Base-by-base conservation (phyloP, 139 green algal genomes). In the Bryopsis sp. region DNA sequence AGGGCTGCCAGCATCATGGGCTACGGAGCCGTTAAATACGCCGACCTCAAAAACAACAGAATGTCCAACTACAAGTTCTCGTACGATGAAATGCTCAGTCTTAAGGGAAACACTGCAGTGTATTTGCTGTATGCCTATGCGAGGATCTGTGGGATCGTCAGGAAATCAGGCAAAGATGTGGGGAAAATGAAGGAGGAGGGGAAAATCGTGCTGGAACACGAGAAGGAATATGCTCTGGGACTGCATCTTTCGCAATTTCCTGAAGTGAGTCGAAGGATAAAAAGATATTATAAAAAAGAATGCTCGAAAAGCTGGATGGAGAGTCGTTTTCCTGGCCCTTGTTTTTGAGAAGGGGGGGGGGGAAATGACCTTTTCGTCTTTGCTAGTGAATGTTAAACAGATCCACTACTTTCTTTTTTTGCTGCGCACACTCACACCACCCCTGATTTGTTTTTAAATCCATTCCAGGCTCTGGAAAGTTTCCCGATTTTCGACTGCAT, bases 111-210 rank as follows among this genome's bases (percentile, higher is more conserved):
- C 84, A 99, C 94, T 2, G 94, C 94, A 0, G 92, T 99, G 33
- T 99, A 98, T 84, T 82, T 98, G 70, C 82, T 96, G 67, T 99
- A 99, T 74, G 88, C 92, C 5, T 91, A 97, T 75, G 94, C 92
- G 1, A 89, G 94, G 70, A 95, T 97, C 57, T 63, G 54, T 63
- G 54, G 77, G 69, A 95, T 95, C 54, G 70, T 87, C 34, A 82
- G 86, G 73, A 95, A 95, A 79, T 67, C 72, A 8, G 83, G 68
- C 8, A 79, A 77, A 28, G 78, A 93, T 75, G 59, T 90, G 22
- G 70, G 58, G 1, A 78, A 70, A 39, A 72, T 94, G 54, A 77
- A 77, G 0, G 15, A 50, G 19, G 62, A 63, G 3, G 76, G 39
- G 48, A 15, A 48, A 2, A 68, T 93, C 0, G 26, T 58, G 26